Evolutionary conservation across 805 yeast genomes (phyloP).

Genomic region (Lipomyces sp.): DNA sequence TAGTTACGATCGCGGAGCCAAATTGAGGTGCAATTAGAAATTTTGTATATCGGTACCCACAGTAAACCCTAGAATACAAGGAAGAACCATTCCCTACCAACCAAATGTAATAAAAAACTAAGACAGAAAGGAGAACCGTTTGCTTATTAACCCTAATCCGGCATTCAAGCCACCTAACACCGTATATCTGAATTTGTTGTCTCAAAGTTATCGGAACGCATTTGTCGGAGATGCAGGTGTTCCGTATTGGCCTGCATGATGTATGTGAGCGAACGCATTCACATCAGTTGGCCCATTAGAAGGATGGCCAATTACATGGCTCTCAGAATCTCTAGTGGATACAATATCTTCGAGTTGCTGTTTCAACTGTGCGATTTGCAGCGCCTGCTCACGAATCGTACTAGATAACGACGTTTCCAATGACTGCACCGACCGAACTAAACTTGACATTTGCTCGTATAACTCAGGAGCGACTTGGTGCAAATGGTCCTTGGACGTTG

Average conservation of each 20-base stretch:
- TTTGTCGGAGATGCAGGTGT: conserved; percentile 1
- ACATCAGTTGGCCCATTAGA: not conserved
- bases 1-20: not conserved
- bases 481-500: not conserved
- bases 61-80: not conserved
- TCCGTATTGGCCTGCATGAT: conserved; percentile 5
- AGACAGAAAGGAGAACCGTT: not conserved
- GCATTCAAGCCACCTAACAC: no score
- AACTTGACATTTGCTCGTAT: conserved; percentile 11
- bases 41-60: not conserved
- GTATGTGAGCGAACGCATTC: conserved; percentile 4
- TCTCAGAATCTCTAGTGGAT: not conserved
- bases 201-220: conserved; percentile 3
- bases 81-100: not conserved
- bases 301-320: conserved; percentile 1
- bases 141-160: not conserved
- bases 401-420: conserved; percentile 2
- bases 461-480: conserved; percentile 9
- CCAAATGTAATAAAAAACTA: not conserved
- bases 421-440: conserved; percentile 5
- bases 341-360: conserved; percentile 11
- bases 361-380: conserved; percentile 14
- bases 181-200: not conserved
- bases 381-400: conserved; percentile 15
- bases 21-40: not conserved